Percentiles rank a stretch among this genome's conserved stretches.
Conservation (phyloP, 2,329 filamentous ascomycete genomes). For the Arthrobotrys entomopaga region DNA sequence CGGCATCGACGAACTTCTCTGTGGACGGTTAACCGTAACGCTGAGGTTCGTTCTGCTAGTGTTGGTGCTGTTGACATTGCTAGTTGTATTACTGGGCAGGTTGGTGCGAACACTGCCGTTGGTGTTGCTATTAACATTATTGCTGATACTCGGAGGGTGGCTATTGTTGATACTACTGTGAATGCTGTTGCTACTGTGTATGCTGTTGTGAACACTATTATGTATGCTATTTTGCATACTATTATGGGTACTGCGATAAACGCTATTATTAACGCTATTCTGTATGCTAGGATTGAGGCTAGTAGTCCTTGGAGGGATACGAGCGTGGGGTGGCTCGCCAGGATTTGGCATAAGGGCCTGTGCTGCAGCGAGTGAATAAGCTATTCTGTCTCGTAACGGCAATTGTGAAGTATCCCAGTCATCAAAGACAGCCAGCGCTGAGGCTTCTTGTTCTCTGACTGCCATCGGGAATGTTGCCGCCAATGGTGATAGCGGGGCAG, state of each 20-base stretch:
- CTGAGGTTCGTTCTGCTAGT: neutral
- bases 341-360: conserved; percentile 36
- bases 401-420: conserved; percentile 52
- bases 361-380: conserved; percentile 43
- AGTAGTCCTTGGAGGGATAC: conserved; percentile 9
- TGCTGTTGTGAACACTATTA: no score
- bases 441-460: conserved; percentile 42
- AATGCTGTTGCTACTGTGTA: no score
- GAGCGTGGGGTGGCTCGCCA: conserved; percentile 46
- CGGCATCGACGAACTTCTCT: conserved; percentile 48
- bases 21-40: conserved; percentile 20
- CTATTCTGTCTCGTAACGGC: conserved; percentile 44
- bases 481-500: conserved; percentile 12
- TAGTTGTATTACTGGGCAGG: no score
- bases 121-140: neutral
- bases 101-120: neutral
- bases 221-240: no score
- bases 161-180: no score
- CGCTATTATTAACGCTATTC: neutral
- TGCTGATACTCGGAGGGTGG: no score
- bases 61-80: conserved; percentile 5
- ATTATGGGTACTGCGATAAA: neutral
- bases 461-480: conserved; percentile 28
- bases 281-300: conserved; percentile 1
- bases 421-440: conserved; percentile 44